A percentile compares a stretch with the other conserved stretches of the same genome.
phyloP scores from a whole-genome alignment of 2,329 filamentous ascomycete species.

The Pseudogymnoascus sp. region DNA sequence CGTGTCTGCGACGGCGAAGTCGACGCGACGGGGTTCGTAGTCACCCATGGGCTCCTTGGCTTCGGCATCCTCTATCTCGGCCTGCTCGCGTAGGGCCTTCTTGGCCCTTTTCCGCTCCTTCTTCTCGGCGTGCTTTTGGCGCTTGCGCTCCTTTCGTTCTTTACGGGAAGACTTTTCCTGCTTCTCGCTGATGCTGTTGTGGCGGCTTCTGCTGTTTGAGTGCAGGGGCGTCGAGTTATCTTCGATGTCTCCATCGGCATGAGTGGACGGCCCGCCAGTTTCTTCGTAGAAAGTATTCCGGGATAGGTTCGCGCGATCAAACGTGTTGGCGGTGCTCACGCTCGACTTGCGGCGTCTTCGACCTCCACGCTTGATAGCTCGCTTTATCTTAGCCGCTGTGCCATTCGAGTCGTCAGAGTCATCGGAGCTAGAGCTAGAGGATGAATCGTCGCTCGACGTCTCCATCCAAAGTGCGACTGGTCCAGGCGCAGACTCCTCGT shows the following conservation, averaged over 20 bases:
- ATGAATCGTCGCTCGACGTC: constrained; percentile 54
- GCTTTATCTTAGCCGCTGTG: constrained; percentile 66
- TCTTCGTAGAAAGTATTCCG: constrained; percentile 14
- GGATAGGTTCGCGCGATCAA: constrained; percentile 5
- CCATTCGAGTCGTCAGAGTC: constrained; percentile 59
- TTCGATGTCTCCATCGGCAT: neutral
- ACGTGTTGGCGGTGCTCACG: constrained; percentile 17
- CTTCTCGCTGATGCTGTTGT: constrained; percentile 18
- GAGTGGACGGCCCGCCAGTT: neutral
- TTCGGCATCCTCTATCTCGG: neutral
- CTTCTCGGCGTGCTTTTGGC: constrained; percentile 32
- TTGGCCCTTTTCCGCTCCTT: constrained; percentile 19
- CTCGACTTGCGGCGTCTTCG: constrained; percentile 67
- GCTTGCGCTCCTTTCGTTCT: constrained; percentile 29
- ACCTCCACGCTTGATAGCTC: constrained; percentile 57
- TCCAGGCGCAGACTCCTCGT: constrained; percentile 81
- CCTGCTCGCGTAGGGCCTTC: constrained; percentile 9
- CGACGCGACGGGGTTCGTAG: constrained; percentile 46
- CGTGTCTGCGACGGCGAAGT: constrained; percentile 42
- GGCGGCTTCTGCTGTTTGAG: constrained; percentile 16
- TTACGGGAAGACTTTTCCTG: constrained; percentile 22
- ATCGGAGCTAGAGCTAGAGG: constrained; percentile 60
- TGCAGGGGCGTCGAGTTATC: neutral
- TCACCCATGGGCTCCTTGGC: constrained; percentile 15
- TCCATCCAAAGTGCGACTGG: constrained; percentile 76